Base-by-base conservation (phyloP, 2,329 filamentous ascomycete species). In the Apiospora saccharicola region DNA sequence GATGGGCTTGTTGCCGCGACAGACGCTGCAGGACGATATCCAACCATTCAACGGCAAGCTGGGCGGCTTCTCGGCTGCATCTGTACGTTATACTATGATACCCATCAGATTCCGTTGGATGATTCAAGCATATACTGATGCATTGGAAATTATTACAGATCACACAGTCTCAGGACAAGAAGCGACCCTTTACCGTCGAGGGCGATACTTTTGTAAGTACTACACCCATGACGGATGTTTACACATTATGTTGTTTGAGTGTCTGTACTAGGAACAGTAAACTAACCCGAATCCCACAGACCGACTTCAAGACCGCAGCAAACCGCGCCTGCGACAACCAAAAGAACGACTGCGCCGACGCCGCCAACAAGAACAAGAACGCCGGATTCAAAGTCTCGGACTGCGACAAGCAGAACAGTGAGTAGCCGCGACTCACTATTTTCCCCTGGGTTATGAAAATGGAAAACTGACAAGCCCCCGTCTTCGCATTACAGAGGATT, bases 321-420 rank as follows among this genome's bases (percentile, higher is more conserved):
- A 80, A 82, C 71, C 80, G 85, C 30, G 81, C 84, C 1, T 88
- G 86, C 78, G 85, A 86, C 75, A 84, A 85, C 75, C 86, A 88
- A 77, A 83, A 85, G 77, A 87, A 88, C 74, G 78, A 76, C 24
- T 88, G 86, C 72, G 82, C 83, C n/a, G 73, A 83, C 34, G 69
- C 79, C 26, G 84, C 84, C 46, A 87, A 87, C 47, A 71, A 71
- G 74, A 79, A 77, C 57, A 76, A 77, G 74, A 76, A 69, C 71
- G 78, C 68, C 41, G 73, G 64, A 34, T 83, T 86, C 70, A 73
- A 75, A 8, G 86, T 87, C 0, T 73, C 77, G 44, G 83, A 86
- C 41, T 88, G 86, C 72, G 85, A 88, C 71, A 74, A 79, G 22
- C 86, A 88, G 75, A 81, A 80, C 49, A 78, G 86, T 87, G 46